Evolutionary conservation across 2,329 filamentous ascomycete species (phyloP).

Genomic region (Pseudogymnoascus sp.): DNA sequence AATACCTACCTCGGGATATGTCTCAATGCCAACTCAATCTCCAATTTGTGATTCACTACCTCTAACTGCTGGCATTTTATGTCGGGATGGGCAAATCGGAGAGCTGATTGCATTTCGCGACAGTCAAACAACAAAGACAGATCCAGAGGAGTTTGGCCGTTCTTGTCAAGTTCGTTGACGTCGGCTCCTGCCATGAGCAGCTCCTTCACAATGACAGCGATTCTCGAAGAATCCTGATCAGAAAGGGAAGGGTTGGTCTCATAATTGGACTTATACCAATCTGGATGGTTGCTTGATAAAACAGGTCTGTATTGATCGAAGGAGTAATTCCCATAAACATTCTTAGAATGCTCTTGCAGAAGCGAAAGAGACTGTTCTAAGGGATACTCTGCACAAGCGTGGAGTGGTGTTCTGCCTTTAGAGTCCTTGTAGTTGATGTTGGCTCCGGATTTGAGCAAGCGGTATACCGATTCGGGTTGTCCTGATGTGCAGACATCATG

Average conservation of each 20-base stretch:
- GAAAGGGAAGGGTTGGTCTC: not conserved
- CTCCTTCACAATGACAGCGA: constrained; percentile 8
- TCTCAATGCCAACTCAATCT: constrained; percentile 9
- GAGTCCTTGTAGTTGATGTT: constrained; percentile 12
- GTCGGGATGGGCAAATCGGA: constrained; percentile 8
- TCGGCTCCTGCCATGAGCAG: constrained; percentile 11
- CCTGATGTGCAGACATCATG: constrained; percentile 16
- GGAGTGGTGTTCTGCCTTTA: constrained; percentile 12
- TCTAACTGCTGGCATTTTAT: constrained; percentile 3
- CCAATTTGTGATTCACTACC: constrained; percentile 1
- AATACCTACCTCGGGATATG: no score
- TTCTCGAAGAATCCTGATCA: constrained; percentile 4
- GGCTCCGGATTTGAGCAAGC: constrained; percentile 13
- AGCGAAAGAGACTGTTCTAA: not conserved
- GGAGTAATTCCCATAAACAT: no score
- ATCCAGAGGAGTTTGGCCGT: constrained; percentile 11
- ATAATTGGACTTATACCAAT: no score
- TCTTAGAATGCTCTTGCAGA: no score
- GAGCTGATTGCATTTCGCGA: constrained; percentile 5
- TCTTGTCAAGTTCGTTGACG: constrained; percentile 10
- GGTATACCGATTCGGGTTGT: constrained; percentile 12
- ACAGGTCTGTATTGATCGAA: constrained; percentile 1
- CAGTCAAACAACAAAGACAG: constrained; percentile 11
- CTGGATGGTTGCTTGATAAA: not conserved
- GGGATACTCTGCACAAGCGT: constrained; percentile 9